These are phyloP conservation scores for Bassia scoparia DNA, from an alignment of 148 eudicot genomes.

Conservation along the genomic window DNA sequence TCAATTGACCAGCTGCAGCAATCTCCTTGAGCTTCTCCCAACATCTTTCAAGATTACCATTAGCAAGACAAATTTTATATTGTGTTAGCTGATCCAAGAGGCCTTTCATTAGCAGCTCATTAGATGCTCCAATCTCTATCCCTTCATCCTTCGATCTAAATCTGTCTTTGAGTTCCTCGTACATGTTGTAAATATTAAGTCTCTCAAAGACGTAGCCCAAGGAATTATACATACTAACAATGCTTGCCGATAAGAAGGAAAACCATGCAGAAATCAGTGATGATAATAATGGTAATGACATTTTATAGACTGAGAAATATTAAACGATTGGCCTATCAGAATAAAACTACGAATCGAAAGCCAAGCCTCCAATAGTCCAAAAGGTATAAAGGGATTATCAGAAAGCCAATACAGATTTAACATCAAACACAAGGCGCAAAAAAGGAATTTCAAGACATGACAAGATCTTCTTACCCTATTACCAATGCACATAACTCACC, in stretches of 20 bases:
- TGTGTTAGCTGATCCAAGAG: constrained; percentile 59
- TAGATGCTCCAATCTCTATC: constrained; percentile 90
- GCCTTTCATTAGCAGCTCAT: constrained; percentile 86
- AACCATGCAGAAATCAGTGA: constrained; percentile 94
- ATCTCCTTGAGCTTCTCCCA: constrained; percentile 78
- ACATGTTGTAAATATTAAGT: constrained; percentile 88
- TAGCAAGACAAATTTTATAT: constrained; percentile 62
- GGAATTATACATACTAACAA: constrained; percentile 91
- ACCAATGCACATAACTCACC: constrained; percentile 78
- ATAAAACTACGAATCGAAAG: constrained; percentile 78
- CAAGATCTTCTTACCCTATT: constrained; percentile 82
- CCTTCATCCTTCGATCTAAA: constrained; percentile 83
- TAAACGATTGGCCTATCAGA: constrained; percentile 81
- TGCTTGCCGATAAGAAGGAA: constrained; percentile 93
- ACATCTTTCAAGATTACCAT: constrained; percentile 79
- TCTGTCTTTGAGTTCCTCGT: constrained; percentile 89
- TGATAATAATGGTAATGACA: constrained; percentile 66
- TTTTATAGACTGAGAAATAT: constrained; percentile 77
- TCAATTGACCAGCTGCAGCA: constrained; percentile 86
- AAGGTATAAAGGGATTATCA: constrained; percentile 89
- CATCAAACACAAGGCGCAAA: constrained; percentile 83
- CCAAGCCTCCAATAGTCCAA: constrained; percentile 96
- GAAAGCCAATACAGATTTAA: constrained; percentile 96
- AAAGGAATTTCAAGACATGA: constrained; percentile 88
- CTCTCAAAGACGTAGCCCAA: constrained; percentile 91